A percentile compares a stretch with the other conserved stretches of the same genome.
These are phyloP conservation scores for Polytrichum formosum DNA, from an alignment of 225 moss, liverwort and hornwort species.

Conservation along the genomic window DNA sequence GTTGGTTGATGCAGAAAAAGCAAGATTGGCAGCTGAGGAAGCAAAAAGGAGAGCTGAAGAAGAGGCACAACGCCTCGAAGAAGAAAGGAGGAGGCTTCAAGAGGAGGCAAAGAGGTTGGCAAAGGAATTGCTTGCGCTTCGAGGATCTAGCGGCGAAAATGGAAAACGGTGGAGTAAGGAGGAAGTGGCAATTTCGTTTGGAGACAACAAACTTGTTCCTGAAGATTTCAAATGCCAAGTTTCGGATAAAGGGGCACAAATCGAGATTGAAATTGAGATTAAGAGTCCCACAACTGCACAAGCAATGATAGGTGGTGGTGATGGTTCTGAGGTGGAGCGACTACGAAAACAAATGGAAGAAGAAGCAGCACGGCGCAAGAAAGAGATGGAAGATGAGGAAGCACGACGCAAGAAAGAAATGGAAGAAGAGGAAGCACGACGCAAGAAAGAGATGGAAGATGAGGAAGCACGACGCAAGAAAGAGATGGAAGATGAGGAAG, in stretches of 20 bases:
- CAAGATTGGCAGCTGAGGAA: conserved; percentile 1
- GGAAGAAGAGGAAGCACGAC: conserved; percentile 2
- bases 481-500: conserved; percentile 11
- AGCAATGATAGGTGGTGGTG: too few relatives aligned
- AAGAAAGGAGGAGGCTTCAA: not conserved
- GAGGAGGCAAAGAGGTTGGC: conserved; percentile 5
- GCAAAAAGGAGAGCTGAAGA: not conserved
- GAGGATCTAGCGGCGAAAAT: not conserved
- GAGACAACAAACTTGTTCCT: not conserved
- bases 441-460: not conserved
- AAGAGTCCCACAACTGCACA: not conserved
- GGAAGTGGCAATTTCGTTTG: not conserved
- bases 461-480: conserved; percentile 1
- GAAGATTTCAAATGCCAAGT: conserved; percentile 5
- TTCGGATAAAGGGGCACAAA: conserved; percentile 18
- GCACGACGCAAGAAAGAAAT: not conserved
- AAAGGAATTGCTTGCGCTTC: not conserved
- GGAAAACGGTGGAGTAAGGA: conserved; percentile 34
- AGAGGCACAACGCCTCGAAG: conserved; percentile 1
- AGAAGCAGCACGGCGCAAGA: not conserved
- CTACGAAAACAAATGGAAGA: not conserved
- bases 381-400: not conserved
- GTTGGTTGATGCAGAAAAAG: not conserved
- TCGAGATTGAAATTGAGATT: conserved; percentile 24
- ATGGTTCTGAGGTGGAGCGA: not conserved